phyloP scores from a whole-genome alignment of 2,329 filamentous ascomycete species.

The Trichoderma endophyticum region DNA sequence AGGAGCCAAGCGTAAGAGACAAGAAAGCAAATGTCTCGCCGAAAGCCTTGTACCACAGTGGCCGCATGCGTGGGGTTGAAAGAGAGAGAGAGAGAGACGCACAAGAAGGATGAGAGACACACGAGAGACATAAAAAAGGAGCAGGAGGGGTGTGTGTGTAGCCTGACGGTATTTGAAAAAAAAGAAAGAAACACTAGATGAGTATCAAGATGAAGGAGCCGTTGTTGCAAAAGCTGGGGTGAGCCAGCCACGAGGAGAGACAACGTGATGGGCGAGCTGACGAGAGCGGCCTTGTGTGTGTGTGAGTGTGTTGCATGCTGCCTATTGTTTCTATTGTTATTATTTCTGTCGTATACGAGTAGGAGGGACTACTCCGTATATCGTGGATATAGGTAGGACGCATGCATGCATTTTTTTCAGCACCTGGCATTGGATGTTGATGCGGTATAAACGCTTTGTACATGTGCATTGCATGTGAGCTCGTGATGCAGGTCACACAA shows the following conservation, averaged over 20 bases:
- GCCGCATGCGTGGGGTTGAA: slow-evolving; percentile 8
- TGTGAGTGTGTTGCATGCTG: neutral
- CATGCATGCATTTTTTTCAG: neutral
- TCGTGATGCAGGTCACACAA: slow-evolving; percentile 14
- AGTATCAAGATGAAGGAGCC: neutral
- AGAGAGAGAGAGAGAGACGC: neutral
- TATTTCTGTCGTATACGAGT: neutral
- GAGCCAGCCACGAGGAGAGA: slow-evolving; percentile 8
- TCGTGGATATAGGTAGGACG: neutral
- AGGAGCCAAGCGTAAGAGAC: neutral
- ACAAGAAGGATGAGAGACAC: neutral
- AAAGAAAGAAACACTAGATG: neutral
- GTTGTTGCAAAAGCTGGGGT: slow-evolving; percentile 1
- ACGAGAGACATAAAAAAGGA: neutral
- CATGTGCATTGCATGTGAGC: neutral
- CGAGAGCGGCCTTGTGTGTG: neutral
- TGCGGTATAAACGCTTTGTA: neutral
- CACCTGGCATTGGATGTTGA: neutral
- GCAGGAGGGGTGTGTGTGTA: neutral
- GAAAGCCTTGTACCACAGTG: neutral
- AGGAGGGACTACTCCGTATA: neutral
- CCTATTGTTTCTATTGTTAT: neutral
- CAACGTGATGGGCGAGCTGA: slow-evolving; percentile 8
- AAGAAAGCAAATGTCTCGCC: slow-evolving; percentile 5
- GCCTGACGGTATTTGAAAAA: neutral